Evolutionary conservation across 768 basidiomycete genomes (phyloP).

Genomic region (Boletus rufocinnamomeus): DNA sequence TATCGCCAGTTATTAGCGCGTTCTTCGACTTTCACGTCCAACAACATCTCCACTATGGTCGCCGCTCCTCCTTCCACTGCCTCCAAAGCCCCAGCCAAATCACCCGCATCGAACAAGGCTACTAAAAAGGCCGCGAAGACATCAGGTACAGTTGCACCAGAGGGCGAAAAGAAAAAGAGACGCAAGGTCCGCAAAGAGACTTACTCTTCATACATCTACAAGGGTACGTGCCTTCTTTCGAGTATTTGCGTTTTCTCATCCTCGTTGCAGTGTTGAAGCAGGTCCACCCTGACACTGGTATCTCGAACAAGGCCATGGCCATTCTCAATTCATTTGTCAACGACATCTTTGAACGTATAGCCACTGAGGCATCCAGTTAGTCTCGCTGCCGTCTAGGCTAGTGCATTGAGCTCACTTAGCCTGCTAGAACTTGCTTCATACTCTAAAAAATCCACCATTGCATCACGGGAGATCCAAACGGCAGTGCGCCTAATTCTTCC

Average conservation of each 20-base stretch:
- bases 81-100: slow-evolving; percentile 48
- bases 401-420: neutral
- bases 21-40: slow-evolving; percentile 9
- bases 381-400: slow-evolving; percentile 6
- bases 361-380: slow-evolving; percentile 85
- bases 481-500: slow-evolving; percentile 93
- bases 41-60: slow-evolving; percentile 45
- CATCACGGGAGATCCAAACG: slow-evolving; percentile 97
- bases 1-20: slow-evolving; percentile 16
- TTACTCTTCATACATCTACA: slow-evolving; percentile 94
- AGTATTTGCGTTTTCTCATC: slow-evolving; percentile 1
- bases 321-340: slow-evolving; percentile 93
- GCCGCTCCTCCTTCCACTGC: slow-evolving; percentile 54
- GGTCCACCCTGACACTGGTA: slow-evolving; percentile 98
- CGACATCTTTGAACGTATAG: slow-evolving; percentile 92
- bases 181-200: slow-evolving; percentile 90
- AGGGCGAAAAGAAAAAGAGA: slow-evolving; percentile 85
- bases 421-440: slow-evolving; percentile 87
- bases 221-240: slow-evolving; percentile 47
- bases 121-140: slow-evolving; percentile 62
- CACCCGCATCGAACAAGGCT: slow-evolving; percentile 37
- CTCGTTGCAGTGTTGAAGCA: slow-evolving; percentile 78
- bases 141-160: slow-evolving; percentile 50
- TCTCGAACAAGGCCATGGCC: slow-evolving; percentile 96
- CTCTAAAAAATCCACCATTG: slow-evolving; percentile 99